Evolutionary conservation across 116 monocot species (phyloP).

Genomic region (Phalaenopsis hybrid): DNA sequence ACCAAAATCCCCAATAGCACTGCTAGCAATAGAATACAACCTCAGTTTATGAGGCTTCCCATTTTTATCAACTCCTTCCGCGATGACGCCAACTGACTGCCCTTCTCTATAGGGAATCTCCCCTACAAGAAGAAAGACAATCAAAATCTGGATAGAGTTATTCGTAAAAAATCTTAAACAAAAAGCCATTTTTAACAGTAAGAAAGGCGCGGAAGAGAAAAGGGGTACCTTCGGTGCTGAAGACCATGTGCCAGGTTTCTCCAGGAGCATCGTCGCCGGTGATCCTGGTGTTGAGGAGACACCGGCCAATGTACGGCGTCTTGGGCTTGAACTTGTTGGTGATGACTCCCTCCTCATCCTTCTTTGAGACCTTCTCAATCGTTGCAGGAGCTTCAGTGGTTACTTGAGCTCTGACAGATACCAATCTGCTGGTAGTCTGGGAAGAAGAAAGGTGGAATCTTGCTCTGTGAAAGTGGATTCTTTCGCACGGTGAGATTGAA

Average conservation of each 20-base stretch:
- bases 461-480: slow-evolving; percentile 21
- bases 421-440: slow-evolving; percentile 13
- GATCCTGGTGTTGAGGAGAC: slow-evolving; percentile 97
- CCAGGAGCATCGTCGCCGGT: slow-evolving; percentile 96
- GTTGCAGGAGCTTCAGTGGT: slow-evolving; percentile 63
- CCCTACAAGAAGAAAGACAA: slow-evolving; percentile 30
- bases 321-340: slow-evolving; percentile 90
- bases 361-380: slow-evolving; percentile 61
- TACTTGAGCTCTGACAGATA: slow-evolving; percentile 61
- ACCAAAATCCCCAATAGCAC: slow-evolving; percentile 52
- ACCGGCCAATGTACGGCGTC: slow-evolving; percentile 61
- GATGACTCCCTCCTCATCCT: slow-evolving; percentile 76
- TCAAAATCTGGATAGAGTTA: too few species aligned
- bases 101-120: slow-evolving; percentile 96
- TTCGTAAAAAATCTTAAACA: too few species aligned
- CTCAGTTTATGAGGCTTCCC: slow-evolving; percentile 97
- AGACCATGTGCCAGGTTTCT: slow-evolving; percentile 99
- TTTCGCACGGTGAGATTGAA: slow-evolving; percentile 16
- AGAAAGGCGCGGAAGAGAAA: not conserved
- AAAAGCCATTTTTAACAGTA: too few species aligned
- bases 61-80: slow-evolving; percentile 90
- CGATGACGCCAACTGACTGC: slow-evolving; percentile 83
- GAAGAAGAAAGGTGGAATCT: not conserved
- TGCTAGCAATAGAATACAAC: slow-evolving; percentile 83
- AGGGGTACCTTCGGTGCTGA: slow-evolving; percentile 79